A percentile compares a stretch with the other conserved stretches of the same genome.
Conservation (phyloP, 1,284 basidiomycete genomes). For the Melanopsichium pennsylvanicum region DNA sequence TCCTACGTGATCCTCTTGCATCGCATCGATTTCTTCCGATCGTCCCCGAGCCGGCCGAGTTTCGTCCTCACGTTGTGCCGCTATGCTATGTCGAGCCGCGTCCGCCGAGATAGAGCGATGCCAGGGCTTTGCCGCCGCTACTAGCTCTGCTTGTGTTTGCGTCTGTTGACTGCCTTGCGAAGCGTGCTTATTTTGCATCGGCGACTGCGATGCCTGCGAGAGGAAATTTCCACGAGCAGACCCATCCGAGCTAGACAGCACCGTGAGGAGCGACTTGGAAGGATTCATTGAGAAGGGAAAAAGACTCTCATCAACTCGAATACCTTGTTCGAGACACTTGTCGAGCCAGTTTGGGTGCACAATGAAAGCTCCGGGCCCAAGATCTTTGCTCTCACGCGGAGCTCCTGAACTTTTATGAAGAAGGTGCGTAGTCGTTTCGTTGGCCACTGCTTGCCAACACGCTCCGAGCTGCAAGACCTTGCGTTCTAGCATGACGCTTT, state of each 20-base stretch:
- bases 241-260: constrained; percentile 39
- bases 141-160: constrained; percentile 18
- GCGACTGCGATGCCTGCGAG: constrained; percentile 29
- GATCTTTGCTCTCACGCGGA: constrained; percentile 26
- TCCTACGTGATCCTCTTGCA: not conserved
- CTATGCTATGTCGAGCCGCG: constrained; percentile 6
- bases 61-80: not conserved
- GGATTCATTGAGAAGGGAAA: constrained; percentile 37
- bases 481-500: constrained; percentile 30
- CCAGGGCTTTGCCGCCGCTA: constrained; percentile 40
- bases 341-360: constrained; percentile 46
- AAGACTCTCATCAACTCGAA: constrained; percentile 39
- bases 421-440: constrained; percentile 26
- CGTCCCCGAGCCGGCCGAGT: constrained; percentile 2
- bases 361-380: constrained; percentile 6
- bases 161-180: constrained; percentile 8
- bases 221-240: constrained; percentile 35
- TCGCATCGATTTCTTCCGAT: constrained; percentile 13
- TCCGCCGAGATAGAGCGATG: constrained; percentile 41
- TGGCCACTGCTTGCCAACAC: constrained; percentile 22
- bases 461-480: constrained; percentile 40
- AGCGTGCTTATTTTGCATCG: constrained; percentile 1
- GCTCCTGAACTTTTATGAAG: constrained; percentile 22
- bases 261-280: constrained; percentile 24
- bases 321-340: constrained; percentile 33